Evolutionary conservation across 306 rosid genomes (phyloP), one percentile per base, ranked within the genome.

Genomic region (Alnus rubra): DNA sequence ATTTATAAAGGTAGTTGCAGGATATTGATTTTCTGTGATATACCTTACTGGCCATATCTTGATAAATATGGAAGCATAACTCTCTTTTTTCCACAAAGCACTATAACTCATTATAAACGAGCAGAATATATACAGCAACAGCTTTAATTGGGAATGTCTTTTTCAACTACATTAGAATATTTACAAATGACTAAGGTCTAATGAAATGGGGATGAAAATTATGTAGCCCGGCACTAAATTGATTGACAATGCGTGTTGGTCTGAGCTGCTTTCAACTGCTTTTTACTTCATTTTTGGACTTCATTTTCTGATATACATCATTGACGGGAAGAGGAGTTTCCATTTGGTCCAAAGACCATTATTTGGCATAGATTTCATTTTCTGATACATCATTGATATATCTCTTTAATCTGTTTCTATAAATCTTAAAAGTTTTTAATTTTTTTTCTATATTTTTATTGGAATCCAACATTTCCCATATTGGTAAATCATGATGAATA

Each of bases 261-360:
- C 73, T 60, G 74, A 70, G 47, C 84, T 73, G 74, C 76, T 68
- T 68, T 39, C 2, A 54, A 49, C 64, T 77, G 69, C 80, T 33
- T 51, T 75, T 76, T 77, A 79, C 82, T 16, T 49, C 59, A 76
- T 75, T 87, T 69, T 84, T 91, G 50, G 73, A 51, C 78, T 88
- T 91, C 85, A 23, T 23, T 23, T 23, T 23, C 28, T 23, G 28
- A 23, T 23, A 23, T 23, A 23, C 28, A 23, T 23, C 28, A 23
- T 23, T 23, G 28, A 23, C 0, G 28, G 0, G 28, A 23, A 23
- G 28, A 23, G 28, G 28, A 23, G 28, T 23, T 23, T 23, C 28
- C 28, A 23, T 23, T 23, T 23, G 28, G 28, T 23, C 28, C 28
- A 23, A 23, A 23, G 28, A 23, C 28, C 28, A 23, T 23, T 23